phyloP scores from a whole-genome alignment of 345 rosid species.

The Salix arbutifolia region DNA sequence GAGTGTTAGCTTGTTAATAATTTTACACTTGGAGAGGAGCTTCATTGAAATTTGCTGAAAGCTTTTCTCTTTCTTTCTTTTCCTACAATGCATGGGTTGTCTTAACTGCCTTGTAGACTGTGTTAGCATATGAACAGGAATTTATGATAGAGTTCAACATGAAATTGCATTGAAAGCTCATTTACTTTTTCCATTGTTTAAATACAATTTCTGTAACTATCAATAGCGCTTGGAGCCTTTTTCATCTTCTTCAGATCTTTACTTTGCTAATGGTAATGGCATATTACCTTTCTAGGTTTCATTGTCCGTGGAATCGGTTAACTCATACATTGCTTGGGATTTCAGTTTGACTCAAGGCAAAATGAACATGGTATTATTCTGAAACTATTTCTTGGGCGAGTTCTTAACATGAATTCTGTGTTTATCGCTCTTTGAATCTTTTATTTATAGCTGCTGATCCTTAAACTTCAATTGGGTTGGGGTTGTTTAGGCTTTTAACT shows the following conservation, averaged over 20 bases:
- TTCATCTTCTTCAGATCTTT: neutral
- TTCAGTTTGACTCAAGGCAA: constrained; percentile 80
- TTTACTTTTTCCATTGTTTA: neutral
- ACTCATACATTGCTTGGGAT: constrained; percentile 97
- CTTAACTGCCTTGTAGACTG: neutral
- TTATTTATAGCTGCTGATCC: too few relatives aligned
- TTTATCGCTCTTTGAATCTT: neutral
- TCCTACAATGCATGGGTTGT: neutral
- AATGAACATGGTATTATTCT: constrained; percentile 60
- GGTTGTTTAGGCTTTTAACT: too few relatives aligned
- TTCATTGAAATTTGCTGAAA: neutral
- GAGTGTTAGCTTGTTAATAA: neutral
- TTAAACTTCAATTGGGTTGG: too few relatives aligned
- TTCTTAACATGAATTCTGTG: neutral
- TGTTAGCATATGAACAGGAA: neutral
- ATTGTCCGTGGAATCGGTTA: constrained; percentile 74
- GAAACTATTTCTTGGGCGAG: constrained; percentile 12
- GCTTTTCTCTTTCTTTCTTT: neutral
- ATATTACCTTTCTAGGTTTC: constrained; percentile 47
- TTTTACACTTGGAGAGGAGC: neutral
- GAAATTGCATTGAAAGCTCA: neutral
- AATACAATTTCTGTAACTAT: neutral
- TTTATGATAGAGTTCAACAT: neutral
- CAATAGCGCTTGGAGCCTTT: neutral
- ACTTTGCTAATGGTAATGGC: neutral